A percentile compares a stretch with the other conserved stretches of the same genome.
These are phyloP conservation scores for Saitozyma podzolica DNA, from an alignment of 768 basidiomycete genomes.

Conservation along the genomic window DNA sequence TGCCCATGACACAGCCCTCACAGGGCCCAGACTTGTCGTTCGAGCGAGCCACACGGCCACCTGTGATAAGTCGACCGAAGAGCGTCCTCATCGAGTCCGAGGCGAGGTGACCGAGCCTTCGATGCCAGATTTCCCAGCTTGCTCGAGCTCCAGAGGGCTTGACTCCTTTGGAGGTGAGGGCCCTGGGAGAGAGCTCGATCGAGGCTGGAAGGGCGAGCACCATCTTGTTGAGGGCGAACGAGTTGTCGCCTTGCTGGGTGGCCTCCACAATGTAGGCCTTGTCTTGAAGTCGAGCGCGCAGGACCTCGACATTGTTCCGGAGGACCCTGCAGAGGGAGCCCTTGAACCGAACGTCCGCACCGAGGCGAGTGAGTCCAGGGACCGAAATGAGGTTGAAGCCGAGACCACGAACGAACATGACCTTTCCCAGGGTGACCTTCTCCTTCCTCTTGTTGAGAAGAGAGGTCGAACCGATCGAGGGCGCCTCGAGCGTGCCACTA, in stretches of 20 bases:
- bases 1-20: slow-evolving; percentile 1
- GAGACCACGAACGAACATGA: slow-evolving; percentile 7
- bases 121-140: slow-evolving; percentile 4
- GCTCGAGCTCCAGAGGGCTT: slow-evolving; percentile 1
- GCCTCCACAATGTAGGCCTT: slow-evolving; percentile 6
- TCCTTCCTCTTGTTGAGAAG: slow-evolving; percentile 5
- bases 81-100: slow-evolving; percentile 7
- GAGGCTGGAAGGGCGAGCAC: slow-evolving; percentile 3
- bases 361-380: slow-evolving; percentile 1
- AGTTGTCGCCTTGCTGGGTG: not conserved
- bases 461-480: slow-evolving; percentile 3
- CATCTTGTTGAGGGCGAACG: not conserved
- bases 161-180: not conserved
- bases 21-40: slow-evolving; percentile 1
- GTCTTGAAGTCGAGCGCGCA: slow-evolving; percentile 5
- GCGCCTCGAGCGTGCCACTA: not conserved
- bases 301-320: slow-evolving; percentile 2
- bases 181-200: not conserved
- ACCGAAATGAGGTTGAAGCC: slow-evolving; percentile 11
- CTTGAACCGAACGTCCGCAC: slow-evolving; percentile 9
- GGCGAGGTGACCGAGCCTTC: slow-evolving; percentile 11
- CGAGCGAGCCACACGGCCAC: slow-evolving; percentile 6
- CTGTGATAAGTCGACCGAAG: slow-evolving; percentile 6
- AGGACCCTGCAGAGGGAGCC: slow-evolving; percentile 1
- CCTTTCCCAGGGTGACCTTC: not conserved